Evolutionary conservation across 2,329 filamentous ascomycete species (phyloP).

Genomic region (Monilinia aucupariae): DNA sequence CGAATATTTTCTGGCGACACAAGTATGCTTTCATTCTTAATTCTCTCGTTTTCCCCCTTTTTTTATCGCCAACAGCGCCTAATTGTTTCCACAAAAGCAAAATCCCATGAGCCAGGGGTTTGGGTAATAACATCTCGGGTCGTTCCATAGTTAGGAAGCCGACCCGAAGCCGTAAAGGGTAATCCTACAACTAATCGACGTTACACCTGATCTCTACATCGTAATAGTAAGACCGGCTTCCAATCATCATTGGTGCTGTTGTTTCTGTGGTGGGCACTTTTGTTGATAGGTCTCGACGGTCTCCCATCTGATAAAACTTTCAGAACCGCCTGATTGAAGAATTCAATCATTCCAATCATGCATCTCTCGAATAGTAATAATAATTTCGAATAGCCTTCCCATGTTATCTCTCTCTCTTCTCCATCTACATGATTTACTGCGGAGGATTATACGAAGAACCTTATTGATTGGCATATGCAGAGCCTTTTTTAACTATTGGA

Average conservation of each 20-base stretch:
- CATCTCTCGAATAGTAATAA: not conserved
- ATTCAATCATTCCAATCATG: not conserved
- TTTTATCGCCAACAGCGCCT: conserved; percentile 17
- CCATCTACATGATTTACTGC: not conserved
- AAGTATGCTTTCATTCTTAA: not conserved
- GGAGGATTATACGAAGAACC: conserved; percentile 14
- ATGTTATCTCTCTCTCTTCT: not conserved
- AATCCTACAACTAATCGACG: conserved; percentile 1
- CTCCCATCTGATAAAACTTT: not conserved
- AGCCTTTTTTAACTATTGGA: not conserved
- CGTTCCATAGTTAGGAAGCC: conserved; percentile 22
- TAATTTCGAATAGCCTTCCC: not conserved
- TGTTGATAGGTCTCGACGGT: not conserved
- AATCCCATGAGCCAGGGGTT: conserved; percentile 26
- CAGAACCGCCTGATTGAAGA: conserved; percentile 1
- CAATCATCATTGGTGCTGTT: not conserved
- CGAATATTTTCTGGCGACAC: too few relatives aligned
- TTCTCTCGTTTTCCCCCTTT: conserved; percentile 5
- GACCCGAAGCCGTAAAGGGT: conserved; percentile 6
- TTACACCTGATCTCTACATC: not conserved
- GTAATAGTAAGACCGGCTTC: not conserved
- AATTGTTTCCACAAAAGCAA: conserved; percentile 7
- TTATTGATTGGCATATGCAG: not conserved
- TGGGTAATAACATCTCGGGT: conserved; percentile 29
- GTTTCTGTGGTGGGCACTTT: not conserved